A percentile compares a stretch with the other conserved stretches of the same genome.
Conservation (phyloP, 1,284 basidiomycete species). For the Malassezia globosa region DNA sequence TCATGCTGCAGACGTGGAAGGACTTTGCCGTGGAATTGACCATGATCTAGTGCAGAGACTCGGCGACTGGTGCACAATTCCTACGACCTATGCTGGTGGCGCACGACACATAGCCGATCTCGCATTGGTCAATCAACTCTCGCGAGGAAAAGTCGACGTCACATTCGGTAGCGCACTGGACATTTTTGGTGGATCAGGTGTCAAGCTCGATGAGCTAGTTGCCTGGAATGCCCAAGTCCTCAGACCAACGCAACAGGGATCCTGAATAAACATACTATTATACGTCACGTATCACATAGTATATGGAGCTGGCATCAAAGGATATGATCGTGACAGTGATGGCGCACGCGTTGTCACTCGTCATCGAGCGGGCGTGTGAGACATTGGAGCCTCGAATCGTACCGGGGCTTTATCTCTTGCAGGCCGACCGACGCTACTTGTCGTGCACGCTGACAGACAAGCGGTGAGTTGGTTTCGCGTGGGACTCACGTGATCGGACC, state of each 20-base stretch:
- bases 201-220: conserved; percentile 63
- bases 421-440: no score
- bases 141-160: conserved; percentile 75
- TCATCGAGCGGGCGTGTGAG: no score
- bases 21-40: conserved; percentile 91
- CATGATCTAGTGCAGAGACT: conserved; percentile 78
- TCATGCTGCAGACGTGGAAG: conserved; percentile 96
- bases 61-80: conserved; percentile 79
- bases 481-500: neutral
- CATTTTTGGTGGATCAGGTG: conserved; percentile 67
- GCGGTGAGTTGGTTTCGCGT: no score
- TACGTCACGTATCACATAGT: no score
- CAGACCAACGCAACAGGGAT: no score
- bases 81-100: conserved; percentile 93
- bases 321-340: no score
- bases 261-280: no score
- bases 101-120: conserved; percentile 78
- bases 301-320: no score
- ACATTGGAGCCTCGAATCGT: no score
- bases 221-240: conserved; percentile 42
- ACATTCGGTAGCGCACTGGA: conserved; percentile 83
- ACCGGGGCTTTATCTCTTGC: no score
- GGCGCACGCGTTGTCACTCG: no score
- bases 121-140: conserved; percentile 67
- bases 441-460: no score